Evolutionary conservation across 1,284 basidiomycete species (phyloP), one percentile per base, ranked within the genome.

Genomic region (Trichosporon ovoides): DNA sequence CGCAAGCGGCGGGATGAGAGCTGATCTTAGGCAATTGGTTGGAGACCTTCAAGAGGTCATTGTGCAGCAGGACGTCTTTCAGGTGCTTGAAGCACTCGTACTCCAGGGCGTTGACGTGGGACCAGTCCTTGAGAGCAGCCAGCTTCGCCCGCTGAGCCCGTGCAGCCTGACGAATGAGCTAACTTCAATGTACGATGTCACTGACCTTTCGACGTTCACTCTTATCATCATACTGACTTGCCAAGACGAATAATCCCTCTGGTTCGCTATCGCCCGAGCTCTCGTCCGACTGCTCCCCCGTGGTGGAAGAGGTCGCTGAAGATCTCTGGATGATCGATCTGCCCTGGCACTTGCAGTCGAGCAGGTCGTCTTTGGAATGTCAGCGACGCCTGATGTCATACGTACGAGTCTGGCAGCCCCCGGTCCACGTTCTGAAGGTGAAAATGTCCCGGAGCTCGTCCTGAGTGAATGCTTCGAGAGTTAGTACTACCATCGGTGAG

Each of bases 381-480:
- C 33, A 59, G 49, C 31, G 6, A 31, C 18, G 1, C 9, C 22
- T 12, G 14, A 1, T 6, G 10, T 18, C 7, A 13, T 70, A 70
- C 68, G 76, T 69, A 72, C 81, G 96, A 2, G 95, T 98, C 59
- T 94, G 88, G 77, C 92, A 97, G 3, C 82, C 74, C 56, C 76
- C 77, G 0, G 93, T 95, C 54, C 86, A 80, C 0, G 83, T 79
- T 74, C 95, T 86, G 37, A 97, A 80, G 9, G 86, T 87, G 77
- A 98, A 99, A 64, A 99, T 90, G 70, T 94, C 91, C 50, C 86
- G 85, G 24, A 96, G 82, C 87, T 97, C 93, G 76, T 89, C 89
- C n/a, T 82, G 80, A 1, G 87, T 88, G 79, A 96, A 96, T 0
- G 90, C 89, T 74, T n/a, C n/a, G n/a, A 19, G 3, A 1, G 60